Percentiles rank a stretch among this genome's conserved stretches.
phyloP scores from a whole-genome alignment of 2,329 filamentous ascomycete species.

The Cercospora citrullina region DNA sequence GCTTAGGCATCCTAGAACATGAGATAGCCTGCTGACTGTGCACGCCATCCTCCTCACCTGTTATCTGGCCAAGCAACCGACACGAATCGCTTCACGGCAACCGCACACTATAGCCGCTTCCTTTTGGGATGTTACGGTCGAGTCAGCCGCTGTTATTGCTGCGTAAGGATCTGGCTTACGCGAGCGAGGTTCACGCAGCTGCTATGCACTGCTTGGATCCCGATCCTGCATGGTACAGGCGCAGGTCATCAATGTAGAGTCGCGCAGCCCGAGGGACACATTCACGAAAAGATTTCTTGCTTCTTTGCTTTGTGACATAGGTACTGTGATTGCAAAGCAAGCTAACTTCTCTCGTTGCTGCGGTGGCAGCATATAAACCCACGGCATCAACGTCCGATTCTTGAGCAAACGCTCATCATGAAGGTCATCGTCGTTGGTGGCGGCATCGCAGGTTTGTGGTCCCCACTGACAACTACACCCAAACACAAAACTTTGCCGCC shows the following conservation, averaged over 20 bases:
- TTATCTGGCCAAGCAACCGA: not conserved
- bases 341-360: not conserved
- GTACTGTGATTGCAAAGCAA: not conserved
- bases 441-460: slow-evolving; percentile 29
- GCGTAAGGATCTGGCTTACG: not conserved
- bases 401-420: not conserved
- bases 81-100: not conserved
- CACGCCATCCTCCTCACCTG: not conserved
- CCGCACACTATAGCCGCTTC: not conserved
- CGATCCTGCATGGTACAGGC: not conserved
- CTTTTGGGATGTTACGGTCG: not conserved
- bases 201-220: not conserved
- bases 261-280: not conserved
- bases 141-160: not conserved
- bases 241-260: not conserved
- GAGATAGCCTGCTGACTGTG: not conserved
- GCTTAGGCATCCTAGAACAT: not conserved
- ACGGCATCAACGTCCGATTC: not conserved
- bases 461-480: not conserved
- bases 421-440: slow-evolving; percentile 52
- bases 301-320: not conserved
- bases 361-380: not conserved
- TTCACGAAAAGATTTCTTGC: not conserved
- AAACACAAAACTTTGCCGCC: too few relatives aligned
- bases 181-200: not conserved